Evolutionary conservation across 1,284 basidiomycete species (phyloP).

Genomic region (Exobasidium cylindrosporum): DNA sequence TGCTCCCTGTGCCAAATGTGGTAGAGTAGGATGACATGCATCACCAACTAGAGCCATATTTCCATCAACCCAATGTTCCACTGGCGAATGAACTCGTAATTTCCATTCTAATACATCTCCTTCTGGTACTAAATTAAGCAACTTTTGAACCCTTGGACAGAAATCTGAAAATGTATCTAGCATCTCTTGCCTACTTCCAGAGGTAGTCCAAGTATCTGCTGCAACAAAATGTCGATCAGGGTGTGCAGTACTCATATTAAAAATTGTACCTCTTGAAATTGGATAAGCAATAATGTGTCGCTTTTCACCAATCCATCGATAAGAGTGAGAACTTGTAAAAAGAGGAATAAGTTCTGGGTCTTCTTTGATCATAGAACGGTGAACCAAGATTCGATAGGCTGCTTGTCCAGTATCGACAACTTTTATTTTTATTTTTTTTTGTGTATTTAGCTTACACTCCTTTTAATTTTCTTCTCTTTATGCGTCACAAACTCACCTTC

Average conservation of each 20-base stretch:
- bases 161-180: conserved; percentile 54
- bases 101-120: conserved; percentile 57
- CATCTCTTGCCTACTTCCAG: conserved; percentile 53
- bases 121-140: conserved; percentile 53
- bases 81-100: conserved; percentile 53
- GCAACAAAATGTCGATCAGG: conserved; percentile 54
- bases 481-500: conserved; percentile 17
- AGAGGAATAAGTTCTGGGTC: conserved; percentile 56
- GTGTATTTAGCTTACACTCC: too few relatives aligned
- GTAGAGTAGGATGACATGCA: conserved; percentile 54
- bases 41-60: conserved; percentile 48
- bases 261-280: conserved; percentile 49
- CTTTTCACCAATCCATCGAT: conserved; percentile 56
- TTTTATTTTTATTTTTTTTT: too few relatives aligned
- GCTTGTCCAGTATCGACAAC: conserved; percentile 57
- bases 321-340: conserved; percentile 48
- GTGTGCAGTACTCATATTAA: conserved; percentile 56
- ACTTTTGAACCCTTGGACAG: conserved; percentile 55
- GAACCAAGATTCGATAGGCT: conserved; percentile 56
- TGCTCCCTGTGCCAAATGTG: conserved; percentile 55
- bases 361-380: conserved; percentile 46
- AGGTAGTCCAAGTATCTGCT: conserved; percentile 53
- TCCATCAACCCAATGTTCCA: conserved; percentile 54
- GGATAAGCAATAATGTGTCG: conserved; percentile 57
- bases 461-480: too few relatives aligned